phyloP scores from a whole-genome alignment of 169 alveolate species.

The Hammondia hammondi region DNA sequence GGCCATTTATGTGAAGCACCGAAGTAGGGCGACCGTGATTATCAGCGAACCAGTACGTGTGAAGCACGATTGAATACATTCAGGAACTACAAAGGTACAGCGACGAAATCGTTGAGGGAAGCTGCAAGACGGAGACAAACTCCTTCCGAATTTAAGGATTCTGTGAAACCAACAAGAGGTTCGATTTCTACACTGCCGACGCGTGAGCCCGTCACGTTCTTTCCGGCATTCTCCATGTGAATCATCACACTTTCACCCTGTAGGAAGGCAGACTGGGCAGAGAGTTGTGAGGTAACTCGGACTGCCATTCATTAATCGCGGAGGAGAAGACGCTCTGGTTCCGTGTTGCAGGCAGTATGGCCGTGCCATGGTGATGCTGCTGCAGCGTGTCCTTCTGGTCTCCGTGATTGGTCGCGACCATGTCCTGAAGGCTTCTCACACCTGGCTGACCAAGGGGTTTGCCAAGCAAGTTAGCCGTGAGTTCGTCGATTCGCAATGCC shows the following conservation, averaged over 20 bases:
- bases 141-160: background rate
- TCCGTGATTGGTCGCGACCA: conserved; percentile 40
- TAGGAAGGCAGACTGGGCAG: conserved; percentile 65
- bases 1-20: conserved; percentile 56
- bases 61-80: background rate
- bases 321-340: background rate
- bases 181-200: conserved; percentile 50
- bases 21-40: conserved; percentile 20
- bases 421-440: conserved; percentile 59
- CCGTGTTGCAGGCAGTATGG: conserved; percentile 44
- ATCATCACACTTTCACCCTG: background rate
- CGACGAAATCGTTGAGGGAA: background rate
- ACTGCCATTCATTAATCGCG: too few species aligned
- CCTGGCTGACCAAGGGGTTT: conserved; percentile 40
- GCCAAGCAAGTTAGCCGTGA: conserved; percentile 40
- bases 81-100: background rate
- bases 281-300: conserved; percentile 44
- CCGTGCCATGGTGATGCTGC: conserved; percentile 53
- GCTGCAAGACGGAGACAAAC: background rate
- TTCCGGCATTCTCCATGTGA: background rate
- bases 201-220: conserved; percentile 25
- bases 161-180: conserved; percentile 55
- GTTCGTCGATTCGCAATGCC: background rate
- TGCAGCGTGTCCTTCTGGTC: conserved; percentile 38
- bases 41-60: background rate